phyloP scores from a whole-genome alignment of 129 eudicot species.

The Arctium lappa region DNA sequence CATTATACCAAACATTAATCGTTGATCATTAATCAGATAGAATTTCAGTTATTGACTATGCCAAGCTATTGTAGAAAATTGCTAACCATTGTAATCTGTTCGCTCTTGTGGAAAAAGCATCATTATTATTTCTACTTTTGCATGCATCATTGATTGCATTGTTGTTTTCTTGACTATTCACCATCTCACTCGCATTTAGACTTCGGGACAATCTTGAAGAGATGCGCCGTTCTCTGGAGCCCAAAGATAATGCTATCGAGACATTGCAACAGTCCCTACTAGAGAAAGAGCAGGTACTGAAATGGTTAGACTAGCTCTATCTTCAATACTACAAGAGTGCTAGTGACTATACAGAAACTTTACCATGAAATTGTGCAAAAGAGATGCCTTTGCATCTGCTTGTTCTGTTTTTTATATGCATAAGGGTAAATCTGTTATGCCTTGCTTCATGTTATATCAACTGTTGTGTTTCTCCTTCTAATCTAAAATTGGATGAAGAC shows the following conservation, averaged over 20 bases:
- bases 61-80: neutral
- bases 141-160: conserved; percentile 1
- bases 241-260: conserved; percentile 83
- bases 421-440: neutral
- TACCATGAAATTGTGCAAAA: neutral
- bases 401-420: neutral
- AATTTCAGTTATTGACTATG: neutral
- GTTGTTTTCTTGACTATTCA: neutral
- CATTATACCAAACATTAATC: neutral
- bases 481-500: no score
- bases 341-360: neutral
- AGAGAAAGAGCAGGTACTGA: conserved; percentile 87
- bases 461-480: no score
- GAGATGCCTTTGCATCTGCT: neutral
- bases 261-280: conserved; percentile 71
- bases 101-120: conserved; percentile 3
- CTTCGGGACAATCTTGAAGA: conserved; percentile 94
- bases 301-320: conserved; percentile 12
- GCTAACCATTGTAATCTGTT: neutral
- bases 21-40: neutral
- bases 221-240: conserved; percentile 77
- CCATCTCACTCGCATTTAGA: conserved; percentile 42
- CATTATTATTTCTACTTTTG: neutral
- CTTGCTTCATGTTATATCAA: neutral
- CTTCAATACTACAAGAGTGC: neutral